Evolutionary conservation across 2,329 filamentous ascomycete genomes (phyloP), one percentile per base, ranked within the genome.

Genomic region (Periconia digitata): DNA sequence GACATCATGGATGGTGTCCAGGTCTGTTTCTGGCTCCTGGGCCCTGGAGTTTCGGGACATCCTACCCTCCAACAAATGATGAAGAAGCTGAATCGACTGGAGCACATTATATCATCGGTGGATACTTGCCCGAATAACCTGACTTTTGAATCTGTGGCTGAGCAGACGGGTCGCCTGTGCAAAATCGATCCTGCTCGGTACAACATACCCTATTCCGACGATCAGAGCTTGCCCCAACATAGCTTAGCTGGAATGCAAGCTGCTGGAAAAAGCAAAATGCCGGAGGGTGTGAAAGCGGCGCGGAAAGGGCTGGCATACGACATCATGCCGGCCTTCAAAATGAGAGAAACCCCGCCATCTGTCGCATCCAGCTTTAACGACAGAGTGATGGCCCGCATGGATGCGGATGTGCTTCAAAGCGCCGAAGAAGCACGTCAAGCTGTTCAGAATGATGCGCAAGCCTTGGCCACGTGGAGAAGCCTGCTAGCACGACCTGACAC

Each of bases 21-120:
- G 39, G 79, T 80, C 35, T 81, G 95, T 41, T 82, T 94, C 58
- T 99, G 94, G 92, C 85, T 90, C 20, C 79, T 96, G 21, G 90
- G 89, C 0, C 77, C 79, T 4, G 84, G 81, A 2, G 78, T 97
- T 13, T 75, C 79, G 6, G 74, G 79, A 3, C 81, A 94, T 66
- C 63, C 79, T 10, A 77, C 77, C 18, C 71, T 99, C 16, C 79
- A 80, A 47, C 72, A 80, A 2, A 96, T 96, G 65, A 89, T 95
- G 70, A 61, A 79, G 22, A 76, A 80, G 29, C 81, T 83, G 55
- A 67, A 76, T 2, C 63, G 81, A 15, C 70, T 89, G 29, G 80
- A 87, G 66, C 94, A 99, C 69, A 76, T 92, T 38, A 79, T 99
- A 15, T 89, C 90, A 16, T 86, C 90, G 1, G 72, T 80, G 2